phyloP scores from a whole-genome alignment of 257 asterid genomes.

The Gentiana straminea region DNA sequence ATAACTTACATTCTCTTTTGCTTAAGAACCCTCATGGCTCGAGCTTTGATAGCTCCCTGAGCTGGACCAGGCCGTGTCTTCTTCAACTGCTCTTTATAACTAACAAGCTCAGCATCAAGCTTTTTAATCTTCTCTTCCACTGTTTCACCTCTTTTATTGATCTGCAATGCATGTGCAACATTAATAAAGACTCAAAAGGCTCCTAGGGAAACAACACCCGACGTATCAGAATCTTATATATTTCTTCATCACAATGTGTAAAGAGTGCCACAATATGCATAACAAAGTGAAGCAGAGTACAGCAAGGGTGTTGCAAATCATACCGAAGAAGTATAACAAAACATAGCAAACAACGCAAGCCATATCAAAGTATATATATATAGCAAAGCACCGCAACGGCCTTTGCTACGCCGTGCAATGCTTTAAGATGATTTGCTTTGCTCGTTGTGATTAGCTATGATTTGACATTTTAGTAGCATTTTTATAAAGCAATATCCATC shows the following conservation, averaged over 20 bases:
- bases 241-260: neutral
- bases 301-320: neutral
- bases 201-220: neutral
- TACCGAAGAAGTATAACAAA: too few species aligned
- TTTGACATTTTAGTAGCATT: too few species aligned
- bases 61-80: slow-evolving; percentile 98
- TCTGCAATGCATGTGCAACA: slow-evolving; percentile 24
- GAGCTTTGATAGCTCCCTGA: slow-evolving; percentile 88
- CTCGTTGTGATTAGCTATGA: too few species aligned
- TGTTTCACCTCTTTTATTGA: slow-evolving; percentile 82
- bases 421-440: too few species aligned
- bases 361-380: too few species aligned
- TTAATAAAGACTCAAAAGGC: neutral
- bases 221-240: too few species aligned
- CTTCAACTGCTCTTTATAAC: slow-evolving; percentile 78
- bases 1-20: slow-evolving; percentile 70
- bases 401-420: too few species aligned
- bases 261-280: neutral
- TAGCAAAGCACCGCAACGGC: too few species aligned
- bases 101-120: slow-evolving; percentile 71
- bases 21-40: slow-evolving; percentile 96
- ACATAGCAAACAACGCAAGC: too few species aligned
- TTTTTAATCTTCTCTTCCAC: slow-evolving; percentile 80
- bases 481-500: too few species aligned
- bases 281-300: neutral